Percentiles rank a stretch among this genome's conserved stretches.
These are phyloP conservation scores for Quercus lobata DNA, from an alignment of 331 rosid genomes.

Conservation along the genomic window DNA sequence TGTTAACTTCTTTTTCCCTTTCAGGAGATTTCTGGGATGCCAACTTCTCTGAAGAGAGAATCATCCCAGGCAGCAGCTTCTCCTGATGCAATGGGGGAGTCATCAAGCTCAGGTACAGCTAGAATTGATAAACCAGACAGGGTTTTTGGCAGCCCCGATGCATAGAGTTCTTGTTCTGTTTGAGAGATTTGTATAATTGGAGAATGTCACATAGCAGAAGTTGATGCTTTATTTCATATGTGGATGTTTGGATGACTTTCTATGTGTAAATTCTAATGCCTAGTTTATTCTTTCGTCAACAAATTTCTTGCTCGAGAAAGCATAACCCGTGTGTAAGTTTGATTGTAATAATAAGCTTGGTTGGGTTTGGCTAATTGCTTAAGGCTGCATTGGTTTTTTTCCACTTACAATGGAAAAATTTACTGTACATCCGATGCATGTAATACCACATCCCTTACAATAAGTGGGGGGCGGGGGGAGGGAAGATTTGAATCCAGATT, in stretches of 20 bases:
- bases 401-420: too few relatives aligned
- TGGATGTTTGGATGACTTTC: neutral
- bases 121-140: constrained; percentile 67
- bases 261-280: neutral
- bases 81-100: constrained; percentile 91
- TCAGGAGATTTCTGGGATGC: constrained; percentile 86
- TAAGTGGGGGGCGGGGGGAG: too few relatives aligned
- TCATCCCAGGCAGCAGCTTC: constrained; percentile 64
- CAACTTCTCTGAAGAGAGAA: constrained; percentile 75
- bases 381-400: too few relatives aligned
- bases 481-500: too few relatives aligned
- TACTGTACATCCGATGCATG: too few relatives aligned
- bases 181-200: neutral
- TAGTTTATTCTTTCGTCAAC: neutral
- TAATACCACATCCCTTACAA: too few relatives aligned
- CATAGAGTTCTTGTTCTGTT: neutral
- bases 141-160: neutral
- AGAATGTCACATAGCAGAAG: neutral
- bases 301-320: neutral
- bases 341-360: too few relatives aligned
- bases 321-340: neutral
- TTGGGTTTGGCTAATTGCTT: too few relatives aligned
- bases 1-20: constrained; percentile 12
- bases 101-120: constrained; percentile 89
- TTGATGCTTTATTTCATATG: neutral